phyloP scores from a whole-genome alignment of 2,329 filamentous ascomycete genomes.

The Phoma herbarum region DNA sequence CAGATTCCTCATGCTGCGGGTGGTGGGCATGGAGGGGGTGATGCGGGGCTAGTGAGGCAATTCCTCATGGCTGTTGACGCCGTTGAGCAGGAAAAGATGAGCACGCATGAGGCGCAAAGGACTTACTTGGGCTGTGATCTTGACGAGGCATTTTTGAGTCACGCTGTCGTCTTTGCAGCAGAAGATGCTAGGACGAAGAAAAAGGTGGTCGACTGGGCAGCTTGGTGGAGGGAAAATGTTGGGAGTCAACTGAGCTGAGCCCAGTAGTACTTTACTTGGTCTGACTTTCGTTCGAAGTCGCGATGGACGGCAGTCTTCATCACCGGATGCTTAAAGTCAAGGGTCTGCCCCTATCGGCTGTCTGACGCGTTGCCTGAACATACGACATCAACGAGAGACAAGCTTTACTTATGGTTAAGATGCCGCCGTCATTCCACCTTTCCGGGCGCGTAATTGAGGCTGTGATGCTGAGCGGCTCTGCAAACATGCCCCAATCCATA shows the following conservation, averaged over 20 bases:
- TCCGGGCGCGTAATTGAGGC: constrained; percentile 15
- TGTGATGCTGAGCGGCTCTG: constrained; percentile 10
- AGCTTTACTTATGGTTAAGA: not conserved
- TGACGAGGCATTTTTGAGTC: constrained; percentile 87
- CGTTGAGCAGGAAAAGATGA: constrained; percentile 75
- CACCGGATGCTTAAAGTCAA: not conserved
- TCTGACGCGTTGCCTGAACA: not conserved
- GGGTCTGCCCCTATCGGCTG: not conserved
- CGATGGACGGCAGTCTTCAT: not conserved
- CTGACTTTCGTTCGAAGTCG: not conserved
- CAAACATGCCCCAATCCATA: constrained; percentile 1
- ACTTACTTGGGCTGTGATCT: constrained; percentile 81
- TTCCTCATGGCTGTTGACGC: constrained; percentile 84
- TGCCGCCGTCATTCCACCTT: not conserved
- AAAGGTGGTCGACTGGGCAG: constrained; percentile 75
- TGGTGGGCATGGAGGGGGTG: constrained; percentile 78
- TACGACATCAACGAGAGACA: not conserved
- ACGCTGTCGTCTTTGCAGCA: constrained; percentile 92
- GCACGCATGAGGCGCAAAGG: constrained; percentile 74
- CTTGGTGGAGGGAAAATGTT: constrained; percentile 76
- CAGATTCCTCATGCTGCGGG: constrained; percentile 69
- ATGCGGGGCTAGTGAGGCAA: constrained; percentile 79
- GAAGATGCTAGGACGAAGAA: constrained; percentile 80
- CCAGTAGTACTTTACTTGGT: not conserved
- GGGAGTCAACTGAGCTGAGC: constrained; percentile 36